A percentile compares a stretch with the other conserved stretches of the same genome.
These are phyloP conservation scores for Pyricularia sp. DNA, from an alignment of 2,329 filamentous ascomycete genomes.

Conservation along the genomic window DNA sequence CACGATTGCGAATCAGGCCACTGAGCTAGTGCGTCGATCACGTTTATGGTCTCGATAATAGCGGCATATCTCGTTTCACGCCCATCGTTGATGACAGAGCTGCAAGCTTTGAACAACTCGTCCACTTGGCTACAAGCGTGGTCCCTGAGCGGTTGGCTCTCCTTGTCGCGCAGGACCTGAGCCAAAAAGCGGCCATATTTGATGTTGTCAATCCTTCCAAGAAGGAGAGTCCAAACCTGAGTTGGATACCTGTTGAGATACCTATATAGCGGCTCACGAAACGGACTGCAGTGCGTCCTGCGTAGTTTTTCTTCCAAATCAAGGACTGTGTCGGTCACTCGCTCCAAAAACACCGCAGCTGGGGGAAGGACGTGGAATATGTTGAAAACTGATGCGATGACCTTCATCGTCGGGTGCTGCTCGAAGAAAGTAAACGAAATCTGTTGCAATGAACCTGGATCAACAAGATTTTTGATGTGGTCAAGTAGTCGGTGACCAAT, in stretches of 20 bases:
- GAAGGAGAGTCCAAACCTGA: conserved; percentile 71
- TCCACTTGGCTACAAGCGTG: conserved; percentile 63
- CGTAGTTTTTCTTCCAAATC: conserved; percentile 76
- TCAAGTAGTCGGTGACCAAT: conserved; percentile 89
- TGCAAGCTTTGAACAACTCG: conserved; percentile 53
- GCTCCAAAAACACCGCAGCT: conserved; percentile 81
- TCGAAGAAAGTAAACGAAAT: conserved; percentile 93
- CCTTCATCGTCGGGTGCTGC: conserved; percentile 83
- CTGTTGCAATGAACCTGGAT: conserved; percentile 66
- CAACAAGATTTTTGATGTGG: conserved; percentile 83
- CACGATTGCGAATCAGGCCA: conserved; percentile 53
- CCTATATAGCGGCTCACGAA: conserved; percentile 78
- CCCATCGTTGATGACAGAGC: conserved; percentile 48
- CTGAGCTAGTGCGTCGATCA: conserved; percentile 65
- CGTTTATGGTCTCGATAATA: conserved; percentile 76
- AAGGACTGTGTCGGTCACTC: conserved; percentile 79
- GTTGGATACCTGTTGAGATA: conserved; percentile 89
- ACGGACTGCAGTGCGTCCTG: conserved; percentile 80
- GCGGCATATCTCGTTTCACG: conserved; percentile 57
- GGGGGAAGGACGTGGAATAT: conserved; percentile 93
- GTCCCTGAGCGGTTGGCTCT: conserved; percentile 62
- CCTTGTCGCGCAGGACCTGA: conserved; percentile 65
- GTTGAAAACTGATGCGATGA: conserved; percentile 87
- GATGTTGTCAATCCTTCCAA: conserved; percentile 68
- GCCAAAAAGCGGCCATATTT: conserved; percentile 84